Conservation (phyloP, 202 grass and related monocot genomes). For the Carex arenaria region DNA sequence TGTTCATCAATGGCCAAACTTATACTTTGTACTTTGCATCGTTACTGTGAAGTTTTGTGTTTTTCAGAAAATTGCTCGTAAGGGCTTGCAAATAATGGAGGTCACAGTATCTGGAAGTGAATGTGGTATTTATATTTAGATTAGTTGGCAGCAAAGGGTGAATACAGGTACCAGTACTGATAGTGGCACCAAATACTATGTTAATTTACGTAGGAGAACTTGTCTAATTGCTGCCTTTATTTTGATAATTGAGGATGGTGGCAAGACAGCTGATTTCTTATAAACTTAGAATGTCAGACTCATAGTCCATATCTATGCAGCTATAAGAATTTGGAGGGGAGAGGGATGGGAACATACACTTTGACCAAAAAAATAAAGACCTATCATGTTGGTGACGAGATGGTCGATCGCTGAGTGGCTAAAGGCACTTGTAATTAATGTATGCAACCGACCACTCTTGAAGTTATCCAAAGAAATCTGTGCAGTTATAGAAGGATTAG, state of each 20-base stretch:
- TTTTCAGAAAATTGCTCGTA: neutral
- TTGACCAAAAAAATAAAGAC: conserved; percentile 78
- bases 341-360: conserved; percentile 42
- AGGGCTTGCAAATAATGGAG: neutral
- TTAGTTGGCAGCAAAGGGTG: neutral
- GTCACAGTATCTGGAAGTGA: neutral
- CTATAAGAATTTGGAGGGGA: conserved; percentile 2
- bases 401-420: conserved; percentile 47
- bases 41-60: neutral
- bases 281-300: neutral
- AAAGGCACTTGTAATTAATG: conserved; percentile 72
- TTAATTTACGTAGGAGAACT: neutral
- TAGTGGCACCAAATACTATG: neutral
- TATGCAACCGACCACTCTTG: conserved; percentile 72
- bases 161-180: neutral
- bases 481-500: conserved; percentile 23
- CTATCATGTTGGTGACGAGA: conserved; percentile 67
- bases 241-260: neutral
- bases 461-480: conserved; percentile 90
- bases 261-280: neutral
- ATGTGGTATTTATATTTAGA: neutral
- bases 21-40: neutral
- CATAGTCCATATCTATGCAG: neutral
- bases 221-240: neutral
- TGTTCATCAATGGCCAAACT: neutral